Conservation (phyloP, 225 moss, liverwort and hornwort species). For the Bryum argenteum region DNA sequence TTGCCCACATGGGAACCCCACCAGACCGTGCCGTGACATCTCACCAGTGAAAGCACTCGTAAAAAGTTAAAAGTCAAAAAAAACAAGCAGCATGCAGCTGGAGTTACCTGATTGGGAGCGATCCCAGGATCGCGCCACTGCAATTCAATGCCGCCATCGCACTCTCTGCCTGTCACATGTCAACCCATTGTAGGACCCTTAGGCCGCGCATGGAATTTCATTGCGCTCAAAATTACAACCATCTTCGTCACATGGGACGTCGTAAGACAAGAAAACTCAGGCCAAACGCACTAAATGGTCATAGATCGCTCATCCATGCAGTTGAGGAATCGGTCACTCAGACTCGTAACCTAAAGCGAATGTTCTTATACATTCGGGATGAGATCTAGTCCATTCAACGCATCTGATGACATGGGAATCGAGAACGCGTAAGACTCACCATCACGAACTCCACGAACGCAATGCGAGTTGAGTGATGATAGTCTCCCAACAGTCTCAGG, state of each 20-base stretch:
- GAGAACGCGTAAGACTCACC: conserved; percentile 53
- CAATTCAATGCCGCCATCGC: conserved; percentile 98
- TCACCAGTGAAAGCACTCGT: too few relatives aligned
- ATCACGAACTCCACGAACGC: conserved; percentile 98
- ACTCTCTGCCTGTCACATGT: conserved; percentile 84
- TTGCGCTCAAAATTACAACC: too few relatives aligned
- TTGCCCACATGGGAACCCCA: too few relatives aligned
- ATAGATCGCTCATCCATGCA: too few relatives aligned
- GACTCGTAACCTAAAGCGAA: not conserved
- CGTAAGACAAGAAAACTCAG: too few relatives aligned
- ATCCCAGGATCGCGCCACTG: conserved; percentile 96
- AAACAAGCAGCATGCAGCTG: not conserved
- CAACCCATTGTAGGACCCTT: not conserved
- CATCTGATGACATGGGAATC: not conserved
- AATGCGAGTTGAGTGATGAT: conserved; percentile 97
- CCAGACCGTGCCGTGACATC: too few relatives aligned
- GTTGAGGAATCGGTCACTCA: not conserved
- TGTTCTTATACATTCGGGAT: not conserved
- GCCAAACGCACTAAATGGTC: too few relatives aligned
- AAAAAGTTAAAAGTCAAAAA: too few relatives aligned
- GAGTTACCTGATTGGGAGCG: conserved; percentile 89
- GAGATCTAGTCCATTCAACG: not conserved
- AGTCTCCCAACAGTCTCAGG: conserved; percentile 90
- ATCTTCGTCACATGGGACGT: too few relatives aligned
- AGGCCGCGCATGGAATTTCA: too few relatives aligned